Conservation (phyloP, 345 rosid genomes). For the Melaleuca alternifolia region DNA sequence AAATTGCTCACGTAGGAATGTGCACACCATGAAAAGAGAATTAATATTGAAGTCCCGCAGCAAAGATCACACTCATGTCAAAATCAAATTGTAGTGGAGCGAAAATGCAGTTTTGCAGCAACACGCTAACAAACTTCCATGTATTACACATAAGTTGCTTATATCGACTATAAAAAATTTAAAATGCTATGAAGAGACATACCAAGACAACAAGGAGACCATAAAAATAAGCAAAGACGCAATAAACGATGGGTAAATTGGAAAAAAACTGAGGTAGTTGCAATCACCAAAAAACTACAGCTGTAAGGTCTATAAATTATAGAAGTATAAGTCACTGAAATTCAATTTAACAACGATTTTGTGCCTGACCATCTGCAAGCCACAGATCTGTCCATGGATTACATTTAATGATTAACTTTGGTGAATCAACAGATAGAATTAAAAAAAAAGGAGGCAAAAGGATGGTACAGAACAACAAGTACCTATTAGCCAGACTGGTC, state of each 20-base stretch:
- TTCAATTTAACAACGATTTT: neutral
- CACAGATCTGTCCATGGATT: neutral
- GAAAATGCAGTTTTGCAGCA: neutral
- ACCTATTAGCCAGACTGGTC: slow-evolving; percentile 87
- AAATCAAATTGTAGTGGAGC: neutral
- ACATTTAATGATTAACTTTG: neutral
- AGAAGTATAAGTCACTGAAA: neutral
- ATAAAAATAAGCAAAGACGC: neutral
- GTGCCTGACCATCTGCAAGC: neutral
- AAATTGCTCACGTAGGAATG: neutral
- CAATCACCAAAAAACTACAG: neutral
- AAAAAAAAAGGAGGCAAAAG: neutral
- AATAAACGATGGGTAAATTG: neutral
- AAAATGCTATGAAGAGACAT: neutral
- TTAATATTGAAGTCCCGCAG: neutral
- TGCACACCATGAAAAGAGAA: neutral
- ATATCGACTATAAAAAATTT: neutral
- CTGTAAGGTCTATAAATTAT: neutral
- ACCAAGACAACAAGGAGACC: neutral
- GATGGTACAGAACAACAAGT: neutral
- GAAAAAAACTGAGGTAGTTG: neutral
- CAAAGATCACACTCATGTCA: neutral
- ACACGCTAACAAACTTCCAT: neutral
- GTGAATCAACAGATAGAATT: neutral
- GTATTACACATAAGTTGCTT: neutral